Percentiles rank a stretch among this genome's conserved stretches.
Evolutionary conservation across 208 protist species (phyloP).

Genomic region (Trypanosoma mega): DNA sequence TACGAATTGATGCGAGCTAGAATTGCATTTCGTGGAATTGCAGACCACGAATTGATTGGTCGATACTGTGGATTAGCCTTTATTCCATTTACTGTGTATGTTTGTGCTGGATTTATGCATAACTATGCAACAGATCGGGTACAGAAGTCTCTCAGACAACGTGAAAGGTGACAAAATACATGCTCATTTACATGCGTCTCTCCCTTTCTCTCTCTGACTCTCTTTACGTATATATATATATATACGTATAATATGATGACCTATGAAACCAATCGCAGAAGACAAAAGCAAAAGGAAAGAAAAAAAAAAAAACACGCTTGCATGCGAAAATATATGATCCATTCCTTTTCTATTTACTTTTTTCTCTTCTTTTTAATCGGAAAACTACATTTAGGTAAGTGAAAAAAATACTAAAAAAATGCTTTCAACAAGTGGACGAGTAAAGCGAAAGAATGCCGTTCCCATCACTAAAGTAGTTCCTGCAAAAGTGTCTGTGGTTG

Average conservation of each 20-base stretch:
- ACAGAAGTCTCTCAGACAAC: slow-evolving; percentile 24
- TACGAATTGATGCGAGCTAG: slow-evolving; percentile 56
- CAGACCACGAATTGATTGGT: slow-evolving; percentile 74
- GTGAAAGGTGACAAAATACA: slow-evolving; percentile 7
- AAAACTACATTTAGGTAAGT: slow-evolving; percentile 6
- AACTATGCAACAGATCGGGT: slow-evolving; percentile 54
- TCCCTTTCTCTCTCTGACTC: background rate
- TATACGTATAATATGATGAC: too few relatives aligned
- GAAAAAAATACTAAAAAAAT: slow-evolving; percentile 30
- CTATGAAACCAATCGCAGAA: too few relatives aligned
- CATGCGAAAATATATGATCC: too few relatives aligned
- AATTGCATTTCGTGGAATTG: slow-evolving; percentile 54
- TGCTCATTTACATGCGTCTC: background rate
- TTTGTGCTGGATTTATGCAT: slow-evolving; percentile 64
- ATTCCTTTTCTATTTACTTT: background rate
- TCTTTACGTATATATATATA: slow-evolving; percentile 5
- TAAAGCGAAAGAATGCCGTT: slow-evolving; percentile 58
- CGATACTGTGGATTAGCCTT: slow-evolving; percentile 72
- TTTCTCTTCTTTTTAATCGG: slow-evolving; percentile 2
- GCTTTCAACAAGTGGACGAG: slow-evolving; percentile 70
- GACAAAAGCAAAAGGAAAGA: too few relatives aligned
- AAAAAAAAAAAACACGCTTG: too few relatives aligned
- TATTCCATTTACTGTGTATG: slow-evolving; percentile 69
- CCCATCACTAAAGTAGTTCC: slow-evolving; percentile 31
- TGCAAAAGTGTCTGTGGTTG: slow-evolving; percentile 46